Percentiles rank a stretch among this genome's conserved stretches.
These are phyloP conservation scores for Pythium apleroticum DNA, from an alignment of 352 stramenopile species.

Conservation along the genomic window DNA sequence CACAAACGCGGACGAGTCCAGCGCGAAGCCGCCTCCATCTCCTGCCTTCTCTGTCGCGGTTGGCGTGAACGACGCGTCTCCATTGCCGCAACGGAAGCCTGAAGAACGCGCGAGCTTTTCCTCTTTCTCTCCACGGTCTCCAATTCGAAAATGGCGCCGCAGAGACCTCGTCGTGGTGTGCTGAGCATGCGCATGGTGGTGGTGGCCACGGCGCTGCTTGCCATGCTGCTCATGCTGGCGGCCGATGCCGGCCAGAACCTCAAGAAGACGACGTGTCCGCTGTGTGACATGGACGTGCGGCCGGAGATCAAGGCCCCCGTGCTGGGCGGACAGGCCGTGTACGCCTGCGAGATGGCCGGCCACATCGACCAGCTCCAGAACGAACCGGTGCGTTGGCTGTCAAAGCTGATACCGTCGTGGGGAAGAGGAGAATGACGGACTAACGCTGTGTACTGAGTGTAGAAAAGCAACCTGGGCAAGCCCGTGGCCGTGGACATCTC, in stretches of 20 bases:
- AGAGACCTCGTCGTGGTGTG: not conserved
- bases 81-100: not conserved
- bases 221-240: slow-evolving; percentile 16
- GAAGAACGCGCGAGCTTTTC: not conserved
- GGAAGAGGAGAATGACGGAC: not conserved
- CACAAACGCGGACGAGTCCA: not conserved
- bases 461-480: slow-evolving; percentile 48
- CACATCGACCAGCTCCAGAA: slow-evolving; percentile 74
- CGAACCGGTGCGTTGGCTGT: slow-evolving; percentile 45
- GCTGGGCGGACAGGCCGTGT: slow-evolving; percentile 66
- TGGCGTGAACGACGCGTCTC: not conserved
- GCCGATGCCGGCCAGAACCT: slow-evolving; percentile 38
- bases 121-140: not conserved
- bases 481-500: slow-evolving; percentile 47
- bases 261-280: slow-evolving; percentile 54
- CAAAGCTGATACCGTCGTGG: not conserved
- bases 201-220: slow-evolving; percentile 14
- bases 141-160: not conserved
- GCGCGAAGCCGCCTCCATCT: not conserved
- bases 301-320: slow-evolving; percentile 61
- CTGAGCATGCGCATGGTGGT: slow-evolving; percentile 2
- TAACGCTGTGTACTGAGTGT: not conserved
- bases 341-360: slow-evolving; percentile 75
- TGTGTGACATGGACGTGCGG: slow-evolving; percentile 69
- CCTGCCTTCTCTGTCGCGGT: not conserved